A percentile compares a stretch with the other conserved stretches of the same genome.
These are phyloP conservation scores for Dichomitus squalens DNA, from an alignment of 1,284 basidiomycete genomes.

Conservation along the genomic window DNA sequence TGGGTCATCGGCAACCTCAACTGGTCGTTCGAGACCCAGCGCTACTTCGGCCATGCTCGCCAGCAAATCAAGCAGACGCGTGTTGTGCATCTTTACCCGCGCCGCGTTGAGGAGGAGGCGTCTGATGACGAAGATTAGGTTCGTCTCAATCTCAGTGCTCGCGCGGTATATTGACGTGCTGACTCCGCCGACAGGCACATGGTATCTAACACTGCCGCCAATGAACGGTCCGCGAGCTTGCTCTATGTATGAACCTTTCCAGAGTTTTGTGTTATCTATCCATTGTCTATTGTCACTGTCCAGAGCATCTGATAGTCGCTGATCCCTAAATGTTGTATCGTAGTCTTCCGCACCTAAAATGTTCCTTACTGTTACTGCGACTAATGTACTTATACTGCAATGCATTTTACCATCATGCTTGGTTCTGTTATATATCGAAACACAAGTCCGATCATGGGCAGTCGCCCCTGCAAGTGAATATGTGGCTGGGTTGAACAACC, in stretches of 20 bases:
- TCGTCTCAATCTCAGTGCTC: background rate
- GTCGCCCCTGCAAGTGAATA: background rate
- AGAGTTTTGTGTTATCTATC: too few relatives aligned
- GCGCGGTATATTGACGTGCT: background rate
- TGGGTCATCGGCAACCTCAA: constrained; percentile 41
- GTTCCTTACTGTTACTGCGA: too few relatives aligned
- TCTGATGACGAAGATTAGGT: constrained; percentile 39
- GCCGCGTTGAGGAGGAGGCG: constrained; percentile 19
- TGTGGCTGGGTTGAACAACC: constrained; percentile 23
- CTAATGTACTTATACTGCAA: too few relatives aligned
- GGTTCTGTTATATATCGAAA: background rate
- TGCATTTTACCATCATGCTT: background rate
- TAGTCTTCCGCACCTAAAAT: too few relatives aligned
- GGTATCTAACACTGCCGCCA: too few relatives aligned
- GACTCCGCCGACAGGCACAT: background rate
- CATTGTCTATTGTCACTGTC: too few relatives aligned
- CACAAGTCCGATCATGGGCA: background rate
- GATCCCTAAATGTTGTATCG: too few relatives aligned
- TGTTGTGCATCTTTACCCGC: constrained; percentile 31
- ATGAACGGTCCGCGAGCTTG: too few relatives aligned
- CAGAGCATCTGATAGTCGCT: too few relatives aligned
- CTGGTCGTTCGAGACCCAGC: constrained; percentile 43
- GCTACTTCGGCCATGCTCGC: constrained; percentile 38
- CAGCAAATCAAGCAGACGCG: constrained; percentile 32
- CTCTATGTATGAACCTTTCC: too few relatives aligned